phyloP scores from a whole-genome alignment of 345 rosid genomes.

The Carallia pectinifolia region DNA sequence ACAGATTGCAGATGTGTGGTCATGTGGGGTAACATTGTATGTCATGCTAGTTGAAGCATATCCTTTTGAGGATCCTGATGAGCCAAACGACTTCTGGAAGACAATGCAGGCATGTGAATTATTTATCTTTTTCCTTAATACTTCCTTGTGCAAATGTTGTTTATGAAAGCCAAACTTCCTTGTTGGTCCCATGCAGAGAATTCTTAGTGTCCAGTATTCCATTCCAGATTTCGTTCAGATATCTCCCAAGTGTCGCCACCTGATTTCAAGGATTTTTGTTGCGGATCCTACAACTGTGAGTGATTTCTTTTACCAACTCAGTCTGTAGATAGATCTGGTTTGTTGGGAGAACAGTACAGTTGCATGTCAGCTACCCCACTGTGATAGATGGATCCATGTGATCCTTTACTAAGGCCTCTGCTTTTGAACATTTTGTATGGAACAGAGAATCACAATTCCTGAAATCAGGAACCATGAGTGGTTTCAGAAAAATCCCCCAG shows the following conservation, averaged over 20 bases:
- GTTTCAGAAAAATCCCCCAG: conserved; percentile 29
- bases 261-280: conserved; percentile 29
- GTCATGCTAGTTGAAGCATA: conserved; percentile 31
- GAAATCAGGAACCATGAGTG: conserved; percentile 33
- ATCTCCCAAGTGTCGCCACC: conserved; percentile 27
- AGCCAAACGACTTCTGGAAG: conserved; percentile 34
- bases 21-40: conserved; percentile 35
- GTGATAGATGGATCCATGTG: neutral
- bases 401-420: neutral
- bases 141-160: neutral
- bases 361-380: neutral
- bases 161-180: conserved; percentile 1
- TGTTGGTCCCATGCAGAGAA: conserved; percentile 27
- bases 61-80: conserved; percentile 38
- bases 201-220: conserved; percentile 27
- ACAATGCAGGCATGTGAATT: conserved; percentile 20
- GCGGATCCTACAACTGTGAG: conserved; percentile 34
- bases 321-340: neutral
- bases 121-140: neutral
- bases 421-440: conserved; percentile 3
- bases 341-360: neutral
- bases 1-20: conserved; percentile 39
- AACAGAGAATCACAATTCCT: conserved; percentile 28
- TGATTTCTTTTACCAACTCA: neutral
- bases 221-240: conserved; percentile 26